phyloP scores from a whole-genome alignment of 495 filamentous ascomycete genomes.

The Usnea hakonensis region DNA sequence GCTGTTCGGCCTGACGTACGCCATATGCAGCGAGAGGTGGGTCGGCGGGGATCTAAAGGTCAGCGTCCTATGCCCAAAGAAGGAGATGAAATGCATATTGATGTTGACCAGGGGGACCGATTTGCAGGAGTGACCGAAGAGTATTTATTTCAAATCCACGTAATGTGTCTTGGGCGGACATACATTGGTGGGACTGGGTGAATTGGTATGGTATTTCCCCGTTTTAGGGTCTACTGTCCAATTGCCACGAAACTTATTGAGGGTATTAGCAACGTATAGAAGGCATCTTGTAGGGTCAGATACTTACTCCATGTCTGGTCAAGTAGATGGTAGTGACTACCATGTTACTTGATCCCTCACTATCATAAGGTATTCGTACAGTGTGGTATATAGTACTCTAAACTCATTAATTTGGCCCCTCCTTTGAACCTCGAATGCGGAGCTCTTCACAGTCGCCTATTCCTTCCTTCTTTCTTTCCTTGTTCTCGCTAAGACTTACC shows the following conservation, averaged over 20 bases:
- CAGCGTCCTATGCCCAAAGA: not conserved
- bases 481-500: too few relatives aligned
- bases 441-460: constrained; percentile 11
- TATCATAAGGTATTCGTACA: too few relatives aligned
- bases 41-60: constrained; percentile 57
- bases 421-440: not conserved
- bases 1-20: constrained; percentile 71
- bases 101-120: not conserved
- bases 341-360: not conserved
- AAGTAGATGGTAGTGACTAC: constrained; percentile 60
- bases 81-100: too few relatives aligned
- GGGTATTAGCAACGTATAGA: not conserved
- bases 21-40: constrained; percentile 83
- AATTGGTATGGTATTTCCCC: constrained; percentile 56
- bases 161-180: not conserved
- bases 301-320: constrained; percentile 74
- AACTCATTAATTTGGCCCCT: too few relatives aligned
- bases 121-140: not conserved
- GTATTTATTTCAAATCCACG: not conserved
- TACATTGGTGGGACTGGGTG: constrained; percentile 67
- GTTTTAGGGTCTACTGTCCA: constrained; percentile 75
- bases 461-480: too few relatives aligned
- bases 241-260: constrained; percentile 69
- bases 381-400: not conserved
- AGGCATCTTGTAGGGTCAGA: not conserved